These are phyloP conservation scores for Eucalyptus sp. DNA, from an alignment of 345 rosid species.

Conservation along the genomic window DNA sequence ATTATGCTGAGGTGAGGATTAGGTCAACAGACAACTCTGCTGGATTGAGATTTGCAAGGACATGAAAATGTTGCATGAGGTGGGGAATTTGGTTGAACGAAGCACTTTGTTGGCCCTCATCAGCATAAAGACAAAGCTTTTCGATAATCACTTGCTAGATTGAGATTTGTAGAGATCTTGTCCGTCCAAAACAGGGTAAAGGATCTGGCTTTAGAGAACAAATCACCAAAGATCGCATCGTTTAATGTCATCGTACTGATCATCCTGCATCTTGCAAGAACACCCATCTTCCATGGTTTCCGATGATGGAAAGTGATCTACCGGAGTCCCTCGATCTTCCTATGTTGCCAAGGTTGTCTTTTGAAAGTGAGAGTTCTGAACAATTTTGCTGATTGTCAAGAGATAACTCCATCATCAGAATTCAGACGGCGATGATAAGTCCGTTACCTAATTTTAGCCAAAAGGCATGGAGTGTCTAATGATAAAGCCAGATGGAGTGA, in stretches of 20 bases:
- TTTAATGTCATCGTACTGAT: neutral
- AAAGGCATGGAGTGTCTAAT: neutral
- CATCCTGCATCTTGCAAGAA: neutral
- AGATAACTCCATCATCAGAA: neutral
- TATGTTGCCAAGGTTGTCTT: neutral
- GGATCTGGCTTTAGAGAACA: neutral
- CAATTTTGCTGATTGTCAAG: neutral
- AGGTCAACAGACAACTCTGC: neutral
- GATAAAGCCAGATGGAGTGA: neutral
- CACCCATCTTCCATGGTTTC: neutral
- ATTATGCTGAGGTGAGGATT: neutral
- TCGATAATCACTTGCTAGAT: neutral
- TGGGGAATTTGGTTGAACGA: neutral
- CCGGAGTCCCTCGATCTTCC: neutral
- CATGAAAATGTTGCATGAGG: neutral
- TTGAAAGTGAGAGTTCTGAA: neutral
- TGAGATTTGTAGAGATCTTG: neutral
- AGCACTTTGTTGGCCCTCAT: neutral
- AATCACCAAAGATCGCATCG: neutral
- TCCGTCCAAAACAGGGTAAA: neutral
- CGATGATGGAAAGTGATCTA: neutral
- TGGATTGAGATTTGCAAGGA: neutral
- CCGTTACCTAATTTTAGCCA: neutral
- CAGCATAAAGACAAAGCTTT: neutral
- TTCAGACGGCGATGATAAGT: neutral